Evolutionary conservation across 129 eudicot genomes (phyloP), one percentile per base, ranked within the genome.

Genomic region (Centrapalus pauciflorus): DNA sequence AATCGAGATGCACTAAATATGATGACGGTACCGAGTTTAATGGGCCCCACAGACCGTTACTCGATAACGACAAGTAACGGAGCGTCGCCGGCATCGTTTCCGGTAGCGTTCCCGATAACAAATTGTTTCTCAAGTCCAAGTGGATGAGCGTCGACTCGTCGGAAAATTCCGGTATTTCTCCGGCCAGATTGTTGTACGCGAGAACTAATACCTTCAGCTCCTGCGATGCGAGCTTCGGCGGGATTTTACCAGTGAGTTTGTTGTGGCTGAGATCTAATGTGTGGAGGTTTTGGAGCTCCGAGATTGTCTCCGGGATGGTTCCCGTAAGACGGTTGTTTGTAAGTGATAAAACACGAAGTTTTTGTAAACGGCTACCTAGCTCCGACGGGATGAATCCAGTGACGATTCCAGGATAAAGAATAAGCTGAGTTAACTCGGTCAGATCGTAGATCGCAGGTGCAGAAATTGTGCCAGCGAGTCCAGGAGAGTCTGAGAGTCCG

Each of bases 41-140:
- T 69, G 88, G 95, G 29, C 96, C 96, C 94, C 88, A 83, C 85
- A 89, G 45, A 43, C 72, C 71, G 84, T 89, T 89, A 14, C 69
- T 45, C 5, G 95, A 71, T 27, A 74, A 41, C 0, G 96, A 89
- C 58, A 89, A 50, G 73, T 83, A 89, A 58, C 86, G 94, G 59
- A 89, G 83, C 63, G 80, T 61, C 51, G 26, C 40, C 79, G 96
- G 96, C 69, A 71, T n/a, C 17, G 20, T 56, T 7, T 25, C 46
- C 43, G 85, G 93, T 24, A 89, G 50, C 3, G 14, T 26, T 2
- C 93, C 96, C 13, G 76, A 51, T 4, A 89, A 7, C 7, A 20
- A 7, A 25, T 89, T 89, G 9, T 52, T 62, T 23, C 77, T 76
- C 20, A 89, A 37, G 66, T 89, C 96, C 50, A 85, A 10, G 73